phyloP scores from a whole-genome alignment of 1,139 yeast genomes.

The Pichia kudriavzevii region DNA sequence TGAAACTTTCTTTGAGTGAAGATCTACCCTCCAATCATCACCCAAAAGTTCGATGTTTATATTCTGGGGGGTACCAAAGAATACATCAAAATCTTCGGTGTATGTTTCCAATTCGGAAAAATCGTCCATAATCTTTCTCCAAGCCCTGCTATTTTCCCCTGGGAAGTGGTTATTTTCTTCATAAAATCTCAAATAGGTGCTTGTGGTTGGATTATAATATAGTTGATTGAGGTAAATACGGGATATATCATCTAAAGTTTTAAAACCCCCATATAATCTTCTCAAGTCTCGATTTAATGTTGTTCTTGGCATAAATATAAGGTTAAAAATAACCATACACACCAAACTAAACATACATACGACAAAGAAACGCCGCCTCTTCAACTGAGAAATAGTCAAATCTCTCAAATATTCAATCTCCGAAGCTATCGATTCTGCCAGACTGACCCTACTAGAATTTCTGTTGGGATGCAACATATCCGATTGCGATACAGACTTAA shows the following conservation, averaged over 20 bases:
- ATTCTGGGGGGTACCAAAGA: constrained; percentile 45
- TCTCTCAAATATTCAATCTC: constrained; percentile 22
- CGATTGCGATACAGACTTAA: no score
- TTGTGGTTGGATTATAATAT: constrained; percentile 28
- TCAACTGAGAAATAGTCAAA: constrained; percentile 23
- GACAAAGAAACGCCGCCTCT: constrained; percentile 33
- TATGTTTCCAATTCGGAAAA: constrained; percentile 30
- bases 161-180: constrained; percentile 33
- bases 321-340: constrained; percentile 47
- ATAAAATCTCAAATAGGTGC: constrained; percentile 32
- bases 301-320: constrained; percentile 80
- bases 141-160: constrained; percentile 35
- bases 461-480: no score
- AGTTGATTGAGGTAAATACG: constrained; percentile 37
- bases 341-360: constrained; percentile 34
- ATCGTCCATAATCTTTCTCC: constrained; percentile 19
- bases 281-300: constrained; percentile 78
- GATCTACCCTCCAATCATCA: constrained; percentile 37
- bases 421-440: constrained; percentile 24
- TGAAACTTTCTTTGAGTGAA: constrained; percentile 43
- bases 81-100: constrained; percentile 51
- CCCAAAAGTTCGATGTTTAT: constrained; percentile 39
- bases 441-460: no score
- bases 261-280: constrained; percentile 56
- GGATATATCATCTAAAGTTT: constrained; percentile 59